Evolutionary conservation across 2,329 filamentous ascomycete genomes (phyloP).

Genomic region (Colletotrichum sojae): DNA sequence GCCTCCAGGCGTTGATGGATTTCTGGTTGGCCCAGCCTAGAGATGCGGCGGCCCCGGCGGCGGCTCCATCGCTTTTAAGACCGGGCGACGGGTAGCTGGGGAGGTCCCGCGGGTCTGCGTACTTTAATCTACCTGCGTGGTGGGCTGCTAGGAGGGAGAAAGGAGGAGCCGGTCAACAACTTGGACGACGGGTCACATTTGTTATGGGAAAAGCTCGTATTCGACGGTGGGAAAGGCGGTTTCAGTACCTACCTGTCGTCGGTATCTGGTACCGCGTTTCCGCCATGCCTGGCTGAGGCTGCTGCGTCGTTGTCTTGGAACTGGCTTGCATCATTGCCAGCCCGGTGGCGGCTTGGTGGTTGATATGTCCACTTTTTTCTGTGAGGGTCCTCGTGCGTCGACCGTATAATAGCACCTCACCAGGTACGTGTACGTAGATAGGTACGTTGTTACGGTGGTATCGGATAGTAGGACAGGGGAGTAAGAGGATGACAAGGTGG

Average conservation of each 20-base stretch:
- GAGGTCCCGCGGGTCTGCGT: slow-evolving; percentile 80
- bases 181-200: neutral
- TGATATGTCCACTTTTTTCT: slow-evolving; percentile 16
- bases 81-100: slow-evolving; percentile 81
- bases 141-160: slow-evolving; percentile 31
- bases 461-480: slow-evolving; percentile 1
- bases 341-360: slow-evolving; percentile 37
- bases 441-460: neutral
- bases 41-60: slow-evolving; percentile 81
- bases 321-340: slow-evolving; percentile 39
- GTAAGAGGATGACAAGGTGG: neutral
- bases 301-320: slow-evolving; percentile 35
- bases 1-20: slow-evolving; percentile 76
- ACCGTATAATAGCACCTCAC: too few species aligned
- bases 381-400: slow-evolving; percentile 7
- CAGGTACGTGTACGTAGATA: too few species aligned
- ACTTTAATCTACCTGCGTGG: slow-evolving; percentile 69
- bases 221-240: slow-evolving; percentile 10
- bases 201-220: slow-evolving; percentile 20
- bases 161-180: neutral
- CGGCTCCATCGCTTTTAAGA: slow-evolving; percentile 68
- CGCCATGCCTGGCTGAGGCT: slow-evolving; percentile 34
- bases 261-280: slow-evolving; percentile 39
- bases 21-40: slow-evolving; percentile 81
- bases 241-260: slow-evolving; percentile 38